Evolutionary conservation across 208 protist genomes (phyloP).

Genomic region (Trypanosoma melophagium): DNA sequence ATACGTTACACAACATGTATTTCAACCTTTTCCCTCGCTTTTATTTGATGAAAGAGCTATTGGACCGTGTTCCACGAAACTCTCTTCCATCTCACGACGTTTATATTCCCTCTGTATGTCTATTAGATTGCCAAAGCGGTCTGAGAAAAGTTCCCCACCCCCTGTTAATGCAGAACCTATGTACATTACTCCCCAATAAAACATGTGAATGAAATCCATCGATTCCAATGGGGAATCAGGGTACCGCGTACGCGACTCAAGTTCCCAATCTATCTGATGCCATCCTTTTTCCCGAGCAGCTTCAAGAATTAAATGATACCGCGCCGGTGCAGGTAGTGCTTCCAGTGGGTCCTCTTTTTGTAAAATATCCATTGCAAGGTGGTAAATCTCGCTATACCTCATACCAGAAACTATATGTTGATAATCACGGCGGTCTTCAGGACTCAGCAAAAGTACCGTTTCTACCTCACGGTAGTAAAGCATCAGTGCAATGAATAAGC

Average conservation of each 20-base stretch:
- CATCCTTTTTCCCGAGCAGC: slow-evolving; percentile 49
- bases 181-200: slow-evolving; percentile 65
- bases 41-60: not conserved
- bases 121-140: slow-evolving; percentile 37
- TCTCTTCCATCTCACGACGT: slow-evolving; percentile 20
- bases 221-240: slow-evolving; percentile 41
- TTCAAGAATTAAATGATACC: slow-evolving; percentile 63
- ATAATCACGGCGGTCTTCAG: slow-evolving; percentile 66
- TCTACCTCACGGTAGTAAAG: slow-evolving; percentile 62
- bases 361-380: slow-evolving; percentile 46
- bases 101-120: slow-evolving; percentile 14
- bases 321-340: slow-evolving; percentile 52
- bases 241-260: slow-evolving; percentile 54
- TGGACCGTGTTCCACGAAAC: slow-evolving; percentile 20
- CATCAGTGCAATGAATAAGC: slow-evolving; percentile 23
- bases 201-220: slow-evolving; percentile 49
- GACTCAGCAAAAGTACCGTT: slow-evolving; percentile 42
- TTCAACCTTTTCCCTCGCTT: slow-evolving; percentile 19
- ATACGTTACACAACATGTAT: slow-evolving; percentile 28
- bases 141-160: slow-evolving; percentile 49
- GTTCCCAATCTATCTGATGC: slow-evolving; percentile 60
- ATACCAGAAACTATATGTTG: slow-evolving; percentile 63
- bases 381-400: slow-evolving; percentile 70
- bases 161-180: slow-evolving; percentile 40
- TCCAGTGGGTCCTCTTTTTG: slow-evolving; percentile 64